Evolutionary conservation across 2,329 filamentous ascomycete genomes (phyloP), one percentile per base, ranked within the genome.

Genomic region (Aureobasidium sp.): DNA sequence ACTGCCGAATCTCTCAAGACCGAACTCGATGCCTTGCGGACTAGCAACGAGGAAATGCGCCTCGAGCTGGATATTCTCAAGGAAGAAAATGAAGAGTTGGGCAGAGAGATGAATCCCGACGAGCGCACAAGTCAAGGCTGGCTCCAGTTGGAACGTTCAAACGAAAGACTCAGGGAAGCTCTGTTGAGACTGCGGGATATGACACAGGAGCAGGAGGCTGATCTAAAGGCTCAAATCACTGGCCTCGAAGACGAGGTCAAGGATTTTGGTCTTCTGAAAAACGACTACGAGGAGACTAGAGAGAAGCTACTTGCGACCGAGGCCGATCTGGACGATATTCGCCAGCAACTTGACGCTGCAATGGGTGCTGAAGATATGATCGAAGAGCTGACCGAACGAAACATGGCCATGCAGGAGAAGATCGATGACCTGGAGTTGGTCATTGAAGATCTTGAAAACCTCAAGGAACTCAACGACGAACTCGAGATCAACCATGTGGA

Each of bases 381-480:
- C 63, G 92, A 96, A 72, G 88, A 95, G 64, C 81, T 99, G 40
- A 90, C 89, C 0, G 89, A 94, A 64, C 87, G 90, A 68, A 96
- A 95, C 69, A 86, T 94, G 78, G 82, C 81, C 64, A 86, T 95
- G 70, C 85, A 86, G 37, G 89, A 95, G 71, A 84, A 90, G 69
- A 85, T 96, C 45, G 87, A 90, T 63, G 87, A 96, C 69, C 81
- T 96, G 55, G 87, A 87, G 68, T 84, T 84, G 19, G 85, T 87
- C 8, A 88, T 97, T 63, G 87, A 92, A 64, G 93, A 97, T 65
- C 81, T 97, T 11, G 90, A 96, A 72, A 90, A 84, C 62, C 77
- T 97, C 57, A 92, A 91, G 70, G 93, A 99, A 70, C 85, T 97
- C 67, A 95, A 90, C 67, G 92, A 97, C 68, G 94, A 99, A 74